phyloP scores from a whole-genome alignment of 305 asterid genomes.

The Stenogyne calaminthoides region DNA sequence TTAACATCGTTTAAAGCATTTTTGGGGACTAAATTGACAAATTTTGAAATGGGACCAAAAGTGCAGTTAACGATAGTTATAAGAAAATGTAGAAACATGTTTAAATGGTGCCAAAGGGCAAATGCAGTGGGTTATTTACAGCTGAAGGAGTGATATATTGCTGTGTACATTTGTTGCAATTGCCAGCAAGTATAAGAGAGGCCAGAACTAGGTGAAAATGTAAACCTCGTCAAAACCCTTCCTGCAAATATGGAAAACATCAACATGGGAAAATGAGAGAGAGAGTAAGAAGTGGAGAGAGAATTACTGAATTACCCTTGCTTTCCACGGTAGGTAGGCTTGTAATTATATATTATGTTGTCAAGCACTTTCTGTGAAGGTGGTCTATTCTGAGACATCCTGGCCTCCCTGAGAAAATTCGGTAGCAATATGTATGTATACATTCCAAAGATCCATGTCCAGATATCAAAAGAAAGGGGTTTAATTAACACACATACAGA shows the following conservation, averaged over 20 bases:
- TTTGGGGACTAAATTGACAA: no score
- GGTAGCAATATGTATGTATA: neutral
- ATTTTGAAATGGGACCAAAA: no score
- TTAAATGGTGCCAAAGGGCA: neutral
- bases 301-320: conserved; percentile 76
- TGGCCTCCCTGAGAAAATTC: conserved; percentile 70
- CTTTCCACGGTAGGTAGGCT: conserved; percentile 85
- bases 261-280: conserved; percentile 11
- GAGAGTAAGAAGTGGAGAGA: conserved; percentile 17
- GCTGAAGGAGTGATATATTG: neutral
- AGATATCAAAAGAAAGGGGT: neutral
- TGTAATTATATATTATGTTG: conserved; percentile 87
- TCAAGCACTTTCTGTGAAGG: conserved; percentile 63
- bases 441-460: neutral
- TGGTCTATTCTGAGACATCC: conserved; percentile 79
- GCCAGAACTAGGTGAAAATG: conserved; percentile 45
- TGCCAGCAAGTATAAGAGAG: neutral
- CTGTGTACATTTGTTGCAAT: neutral
- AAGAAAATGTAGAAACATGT: neutral
- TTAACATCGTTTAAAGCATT: no score
- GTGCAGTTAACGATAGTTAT: no score
- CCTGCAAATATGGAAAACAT: conserved; percentile 35
- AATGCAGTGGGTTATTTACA: neutral
- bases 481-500: neutral
- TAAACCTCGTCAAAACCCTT: conserved; percentile 60